Evolutionary conservation across 257 asterid species (phyloP), one percentile per base, ranked within the genome.

Genomic region (Petrea volubilis): DNA sequence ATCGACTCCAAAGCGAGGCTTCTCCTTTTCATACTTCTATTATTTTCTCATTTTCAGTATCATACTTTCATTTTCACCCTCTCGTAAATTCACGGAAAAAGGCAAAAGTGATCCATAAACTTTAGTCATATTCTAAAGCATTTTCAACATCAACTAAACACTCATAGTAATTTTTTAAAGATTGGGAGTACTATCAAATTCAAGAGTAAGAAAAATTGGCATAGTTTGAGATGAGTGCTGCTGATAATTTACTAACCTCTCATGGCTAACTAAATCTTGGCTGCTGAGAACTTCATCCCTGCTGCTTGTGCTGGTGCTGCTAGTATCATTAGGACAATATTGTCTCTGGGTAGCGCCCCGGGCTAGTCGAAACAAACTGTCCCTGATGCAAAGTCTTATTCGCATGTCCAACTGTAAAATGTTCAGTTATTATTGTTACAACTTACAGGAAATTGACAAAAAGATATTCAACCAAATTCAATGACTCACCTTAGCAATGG

Each of bases 311-410:
- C 60, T 79, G 72, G 76, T 63, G 60, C 76, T 77, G 74, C 73
- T 69, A 60, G 78, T 74, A 63, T 75, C 89, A 50, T 70, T 58
- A 44, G 81, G 64, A 74, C n/a, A n/a, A n/a, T 73, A 51, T 65
- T 81, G 88, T 74, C 94, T 82, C 52, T 66, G 82, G 46, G 51
- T 74, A 71, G 89, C 81, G 81, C 89, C 79, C 52, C 76, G 82
- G 31, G 91, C 91, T 33, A 87, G 81, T 64, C 94, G 84, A 77
- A 77, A 81, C 77, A 87, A 76, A 76, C 94, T 87, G 68, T 87
- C 94, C 50, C 89, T 75, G 74, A 85, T 83, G 79, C 86, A 81
- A 51, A 83, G 80, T 72, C 89, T 77, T 71, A 80, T 75, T 61
- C 56, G 81, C 59, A 77, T 70, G 78, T 85, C 91, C 85, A 87